phyloP scores from a whole-genome alignment of 2,329 filamentous ascomycete genomes.

The Trichoderma koningii region DNA sequence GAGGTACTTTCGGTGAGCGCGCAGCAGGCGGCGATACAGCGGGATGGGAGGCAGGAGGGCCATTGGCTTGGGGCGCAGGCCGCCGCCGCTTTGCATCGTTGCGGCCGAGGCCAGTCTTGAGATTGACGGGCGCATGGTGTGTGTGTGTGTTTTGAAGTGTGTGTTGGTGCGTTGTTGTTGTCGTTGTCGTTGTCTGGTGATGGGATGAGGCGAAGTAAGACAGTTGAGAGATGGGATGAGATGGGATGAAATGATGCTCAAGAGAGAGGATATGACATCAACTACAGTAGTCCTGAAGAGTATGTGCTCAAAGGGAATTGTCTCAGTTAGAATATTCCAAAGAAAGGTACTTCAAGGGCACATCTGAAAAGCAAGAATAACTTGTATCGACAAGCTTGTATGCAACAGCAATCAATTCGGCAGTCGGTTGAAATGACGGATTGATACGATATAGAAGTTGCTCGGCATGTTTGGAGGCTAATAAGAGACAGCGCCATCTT shows the following conservation, averaged over 20 bases:
- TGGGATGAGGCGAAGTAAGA: not conserved
- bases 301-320: not conserved
- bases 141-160: no score
- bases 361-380: no score
- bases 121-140: constrained; percentile 21
- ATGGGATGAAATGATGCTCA: not conserved
- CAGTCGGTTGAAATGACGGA: no score
- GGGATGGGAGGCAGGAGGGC: constrained; percentile 85
- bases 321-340: no score
- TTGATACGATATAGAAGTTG: no score
- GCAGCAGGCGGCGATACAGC: constrained; percentile 83
- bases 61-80: constrained; percentile 48
- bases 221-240: no score
- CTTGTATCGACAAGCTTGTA: no score
- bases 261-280: not conserved
- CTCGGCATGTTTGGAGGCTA: no score
- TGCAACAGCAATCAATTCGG: no score
- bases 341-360: no score
- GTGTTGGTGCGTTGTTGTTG: no score
- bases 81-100: constrained; percentile 36
- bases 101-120: constrained; percentile 43
- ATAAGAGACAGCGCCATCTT: no score
- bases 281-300: not conserved
- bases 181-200: not conserved
- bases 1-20: constrained; percentile 80